Base-by-base conservation (phyloP, 768 basidiomycete genomes). In the Daedalea quercina region DNA sequence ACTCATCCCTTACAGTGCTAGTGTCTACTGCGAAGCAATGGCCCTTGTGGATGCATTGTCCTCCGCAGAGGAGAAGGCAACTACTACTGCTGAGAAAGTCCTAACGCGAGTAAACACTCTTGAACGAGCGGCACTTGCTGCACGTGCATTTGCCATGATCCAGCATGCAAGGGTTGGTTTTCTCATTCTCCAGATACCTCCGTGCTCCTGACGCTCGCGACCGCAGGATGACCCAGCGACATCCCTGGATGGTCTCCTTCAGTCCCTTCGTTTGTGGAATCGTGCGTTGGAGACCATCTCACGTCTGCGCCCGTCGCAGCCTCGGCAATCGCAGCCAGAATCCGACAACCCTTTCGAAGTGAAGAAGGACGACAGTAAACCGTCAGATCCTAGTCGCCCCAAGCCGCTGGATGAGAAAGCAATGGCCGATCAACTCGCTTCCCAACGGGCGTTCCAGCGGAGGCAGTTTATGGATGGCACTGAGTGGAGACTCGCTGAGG, bases 261-360 rank as follows among this genome's bases (percentile, higher is more conserved):
- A 87, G 57, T 80, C 87, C 0, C 73, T 92, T 47, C 81, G 90
- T 17, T 69, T 94, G 1, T 91, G 85, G 82, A 89, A 87, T 63
- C 81, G 88, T 24, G 90, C 91, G 3, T 68, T 82, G 13, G 90
- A 90, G 20, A 77, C 78, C 0, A 64, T 91, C 0, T 67, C 78
- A 6, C 82, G 87, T 26, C 71, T 90, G 3, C 71, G 67, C n/a
- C 77, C 77, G 17, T 65, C 68, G 1, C 57, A 62, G 15, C 58
- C 57, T 9, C 35, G 67, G 1, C 26, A 67, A 54, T 58, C 37
- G 60, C 67, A 44, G 50, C 64, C 24, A 15, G 54, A 26, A 43
- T 66, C 71, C n/a, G 63, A 68, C 4, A 81, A 88, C 62, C 85
- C 85, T 1, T 87, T 88, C 60, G 73, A 77, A 37, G 76, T 80